Evolutionary conservation across 2,329 filamentous ascomycete genomes (phyloP).

Genomic region (Arthrobotrys musiformis): DNA sequence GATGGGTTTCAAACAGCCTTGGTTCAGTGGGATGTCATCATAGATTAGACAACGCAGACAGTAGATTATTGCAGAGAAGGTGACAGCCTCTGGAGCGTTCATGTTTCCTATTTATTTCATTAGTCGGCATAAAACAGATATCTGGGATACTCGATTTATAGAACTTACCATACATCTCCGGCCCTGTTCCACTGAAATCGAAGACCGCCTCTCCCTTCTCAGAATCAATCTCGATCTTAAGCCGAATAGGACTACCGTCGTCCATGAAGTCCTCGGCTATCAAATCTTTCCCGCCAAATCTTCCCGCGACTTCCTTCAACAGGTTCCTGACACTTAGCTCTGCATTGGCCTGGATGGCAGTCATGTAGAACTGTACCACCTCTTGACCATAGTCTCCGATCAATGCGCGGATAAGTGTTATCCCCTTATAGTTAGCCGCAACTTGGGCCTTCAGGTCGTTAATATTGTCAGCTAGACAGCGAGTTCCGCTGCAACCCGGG

Average conservation of each 20-base stretch:
- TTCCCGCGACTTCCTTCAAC: conserved; percentile 75
- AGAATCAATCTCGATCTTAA: conserved; percentile 79
- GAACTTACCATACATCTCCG: conserved; percentile 75
- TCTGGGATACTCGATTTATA: neutral
- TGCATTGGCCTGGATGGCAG: conserved; percentile 81
- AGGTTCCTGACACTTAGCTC: conserved; percentile 79
- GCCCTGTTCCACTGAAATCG: conserved; percentile 80
- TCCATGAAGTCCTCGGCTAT: conserved; percentile 86
- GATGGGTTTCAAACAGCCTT: conserved; percentile 83
- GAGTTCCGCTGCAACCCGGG: conserved; percentile 79
- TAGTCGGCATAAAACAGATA: neutral
- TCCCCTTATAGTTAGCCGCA: conserved; percentile 86
- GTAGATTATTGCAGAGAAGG: conserved; percentile 86
- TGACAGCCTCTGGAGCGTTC: conserved; percentile 84
- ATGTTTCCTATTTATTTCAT: conserved; percentile 69
- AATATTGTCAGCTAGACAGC: conserved; percentile 83
- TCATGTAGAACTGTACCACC: conserved; percentile 85
- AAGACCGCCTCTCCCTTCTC: conserved; percentile 80
- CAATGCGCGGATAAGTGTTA: conserved; percentile 77
- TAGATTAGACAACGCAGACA: conserved; percentile 82
- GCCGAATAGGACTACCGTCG: conserved; percentile 79
- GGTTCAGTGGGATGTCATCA: conserved; percentile 85
- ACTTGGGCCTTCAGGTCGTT: conserved; percentile 89
- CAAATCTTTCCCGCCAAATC: conserved; percentile 77
- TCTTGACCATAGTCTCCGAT: conserved; percentile 82